phyloP scores from a whole-genome alignment of 345 rosid species.

The Melastoma malabathricum region DNA sequence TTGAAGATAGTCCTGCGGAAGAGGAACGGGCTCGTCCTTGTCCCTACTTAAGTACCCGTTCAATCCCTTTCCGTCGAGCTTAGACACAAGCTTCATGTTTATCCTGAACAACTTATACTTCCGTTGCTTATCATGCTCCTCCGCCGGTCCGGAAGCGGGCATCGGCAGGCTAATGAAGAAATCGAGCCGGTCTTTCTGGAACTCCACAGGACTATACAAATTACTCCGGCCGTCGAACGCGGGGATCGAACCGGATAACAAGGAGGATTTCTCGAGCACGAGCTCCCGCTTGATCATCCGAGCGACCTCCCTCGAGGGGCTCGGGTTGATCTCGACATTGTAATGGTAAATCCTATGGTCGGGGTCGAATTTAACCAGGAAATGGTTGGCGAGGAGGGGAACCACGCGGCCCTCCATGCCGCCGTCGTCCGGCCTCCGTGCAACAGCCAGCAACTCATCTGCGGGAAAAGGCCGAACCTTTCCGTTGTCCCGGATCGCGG shows the following conservation, averaged over 20 bases:
- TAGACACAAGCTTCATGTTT: slow-evolving; percentile 65
- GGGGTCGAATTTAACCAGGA: slow-evolving; percentile 64
- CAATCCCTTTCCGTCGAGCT: slow-evolving; percentile 64
- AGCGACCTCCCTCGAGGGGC: slow-evolving; percentile 71
- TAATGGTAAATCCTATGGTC: slow-evolving; percentile 68
- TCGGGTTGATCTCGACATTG: slow-evolving; percentile 75
- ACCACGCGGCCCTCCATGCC: slow-evolving; percentile 69
- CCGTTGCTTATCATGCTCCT: slow-evolving; percentile 23
- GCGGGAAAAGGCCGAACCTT: slow-evolving; percentile 20
- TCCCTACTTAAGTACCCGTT: slow-evolving; percentile 50
- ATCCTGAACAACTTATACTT: slow-evolving; percentile 57
- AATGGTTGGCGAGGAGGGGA: slow-evolving; percentile 85
- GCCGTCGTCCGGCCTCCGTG: slow-evolving; percentile 75
- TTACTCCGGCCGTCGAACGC: slow-evolving; percentile 81
- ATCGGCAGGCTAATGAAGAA: slow-evolving; percentile 77
- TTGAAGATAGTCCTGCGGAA: slow-evolving; percentile 86
- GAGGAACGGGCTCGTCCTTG: slow-evolving; percentile 57
- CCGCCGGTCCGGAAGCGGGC: slow-evolving; percentile 28
- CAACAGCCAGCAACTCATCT: slow-evolving; percentile 29
- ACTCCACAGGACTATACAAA: slow-evolving; percentile 74
- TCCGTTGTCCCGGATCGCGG: slow-evolving; percentile 28
- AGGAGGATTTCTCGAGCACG: slow-evolving; percentile 36
- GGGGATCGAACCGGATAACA: slow-evolving; percentile 51
- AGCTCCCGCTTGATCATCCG: slow-evolving; percentile 73
- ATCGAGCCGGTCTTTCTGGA: slow-evolving; percentile 73